These are phyloP conservation scores for Lactifluus hygrophoroides DNA, from an alignment of 768 basidiomycete genomes.

Conservation along the genomic window DNA sequence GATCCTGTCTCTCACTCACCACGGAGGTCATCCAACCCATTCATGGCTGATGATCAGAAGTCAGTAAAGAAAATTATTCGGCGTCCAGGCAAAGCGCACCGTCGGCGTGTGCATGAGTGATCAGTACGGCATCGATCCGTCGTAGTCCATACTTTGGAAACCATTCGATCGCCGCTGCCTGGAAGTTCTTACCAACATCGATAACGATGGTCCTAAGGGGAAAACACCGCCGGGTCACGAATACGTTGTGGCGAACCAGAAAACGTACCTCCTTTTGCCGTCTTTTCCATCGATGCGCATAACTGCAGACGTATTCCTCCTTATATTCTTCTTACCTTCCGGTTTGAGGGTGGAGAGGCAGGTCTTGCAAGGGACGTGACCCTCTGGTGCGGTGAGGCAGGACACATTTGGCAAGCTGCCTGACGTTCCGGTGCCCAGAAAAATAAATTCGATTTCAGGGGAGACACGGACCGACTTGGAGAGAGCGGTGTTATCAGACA, in stretches of 20 bases:
- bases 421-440: slow-evolving; percentile 80
- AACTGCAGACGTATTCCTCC: slow-evolving; percentile 76
- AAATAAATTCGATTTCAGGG: slow-evolving; percentile 51
- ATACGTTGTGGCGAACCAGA: not conserved
- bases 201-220: slow-evolving; percentile 62
- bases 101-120: slow-evolving; percentile 87
- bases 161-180: slow-evolving; percentile 43
- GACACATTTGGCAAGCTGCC: slow-evolving; percentile 57
- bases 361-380: slow-evolving; percentile 44
- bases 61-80: not conserved
- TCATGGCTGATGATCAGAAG: slow-evolving; percentile 47
- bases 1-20: slow-evolving; percentile 34
- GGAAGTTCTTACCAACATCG: slow-evolving; percentile 83
- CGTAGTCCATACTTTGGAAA: slow-evolving; percentile 70
- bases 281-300: slow-evolving; percentile 40
- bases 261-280: slow-evolving; percentile 43
- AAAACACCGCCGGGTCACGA: not conserved
- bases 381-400: slow-evolving; percentile 67
- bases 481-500: not conserved
- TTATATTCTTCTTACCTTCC: slow-evolving; percentile 72
- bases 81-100: slow-evolving; percentile 30
- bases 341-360: slow-evolving; percentile 59
- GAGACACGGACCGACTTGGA: not conserved
- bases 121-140: slow-evolving; percentile 62
- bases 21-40: slow-evolving; percentile 84